Evolutionary conservation across 2,329 filamentous ascomycete genomes (phyloP).

Genomic region (Microdochium paspali): DNA sequence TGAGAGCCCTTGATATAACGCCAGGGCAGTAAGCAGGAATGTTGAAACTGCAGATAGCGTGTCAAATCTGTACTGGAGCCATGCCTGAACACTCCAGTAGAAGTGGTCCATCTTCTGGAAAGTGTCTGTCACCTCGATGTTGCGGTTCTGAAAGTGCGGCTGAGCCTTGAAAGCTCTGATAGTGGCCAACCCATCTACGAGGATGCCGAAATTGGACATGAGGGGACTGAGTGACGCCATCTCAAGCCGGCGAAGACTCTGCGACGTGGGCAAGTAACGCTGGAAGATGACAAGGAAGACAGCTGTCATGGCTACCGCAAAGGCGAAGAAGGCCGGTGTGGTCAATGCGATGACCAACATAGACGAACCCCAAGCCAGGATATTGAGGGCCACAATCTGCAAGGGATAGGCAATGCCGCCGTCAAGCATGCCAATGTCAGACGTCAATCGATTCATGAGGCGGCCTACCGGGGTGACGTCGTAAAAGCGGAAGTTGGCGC

Average conservation of each 20-base stretch:
- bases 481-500: constrained; percentile 82
- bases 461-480: constrained; percentile 83
- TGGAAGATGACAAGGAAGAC: constrained; percentile 67
- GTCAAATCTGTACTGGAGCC: constrained; percentile 76
- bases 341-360: constrained; percentile 71
- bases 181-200: constrained; percentile 77
- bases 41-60: constrained; percentile 63
- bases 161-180: constrained; percentile 78
- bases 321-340: constrained; percentile 66
- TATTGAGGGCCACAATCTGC: constrained; percentile 58
- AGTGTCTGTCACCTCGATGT: constrained; percentile 72
- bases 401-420: constrained; percentile 74
- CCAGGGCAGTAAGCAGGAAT: constrained; percentile 63
- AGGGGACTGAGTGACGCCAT: constrained; percentile 84
- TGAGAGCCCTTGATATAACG: constrained; percentile 64
- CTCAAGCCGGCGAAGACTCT: constrained; percentile 73
- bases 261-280: constrained; percentile 72
- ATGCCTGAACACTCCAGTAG: constrained; percentile 82
- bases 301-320: constrained; percentile 58
- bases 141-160: constrained; percentile 67
- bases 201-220: constrained; percentile 85
- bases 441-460: constrained; percentile 85
- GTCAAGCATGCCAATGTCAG: constrained; percentile 83
- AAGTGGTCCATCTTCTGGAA: constrained; percentile 97
- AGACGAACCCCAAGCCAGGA: constrained; percentile 63